Conservation (phyloP, 306 rosid genomes). For the Clitoria ternatea region DNA sequence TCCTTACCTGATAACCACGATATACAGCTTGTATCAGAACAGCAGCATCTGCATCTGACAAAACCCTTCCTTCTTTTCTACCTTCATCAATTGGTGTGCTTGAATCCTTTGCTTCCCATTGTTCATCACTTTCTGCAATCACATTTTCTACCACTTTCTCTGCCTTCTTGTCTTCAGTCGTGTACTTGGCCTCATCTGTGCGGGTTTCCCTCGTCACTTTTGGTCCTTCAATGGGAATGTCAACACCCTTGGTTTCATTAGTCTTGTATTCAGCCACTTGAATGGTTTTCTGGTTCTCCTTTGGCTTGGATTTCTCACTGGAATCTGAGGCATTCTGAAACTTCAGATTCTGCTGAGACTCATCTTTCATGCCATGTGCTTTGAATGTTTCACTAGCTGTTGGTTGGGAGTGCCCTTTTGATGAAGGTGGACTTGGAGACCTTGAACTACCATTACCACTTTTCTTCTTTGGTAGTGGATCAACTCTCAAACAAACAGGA, state of each 20-base stretch:
- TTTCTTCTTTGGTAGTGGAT: slow-evolving; percentile 60
- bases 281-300: slow-evolving; percentile 24
- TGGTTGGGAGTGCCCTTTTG: slow-evolving; percentile 17
- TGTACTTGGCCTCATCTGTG: background rate
- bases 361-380: background rate
- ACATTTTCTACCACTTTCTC: background rate
- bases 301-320: slow-evolving; percentile 11
- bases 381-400: background rate
- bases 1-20: slow-evolving; percentile 62
- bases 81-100: background rate
- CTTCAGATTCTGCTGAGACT: background rate
- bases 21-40: slow-evolving; percentile 61
- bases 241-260: slow-evolving; percentile 15
- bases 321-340: background rate
- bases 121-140: slow-evolving; percentile 1
- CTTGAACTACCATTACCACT: slow-evolving; percentile 39
- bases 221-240: background rate
- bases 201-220: background rate
- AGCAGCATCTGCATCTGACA: slow-evolving; percentile 61
- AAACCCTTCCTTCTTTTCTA: background rate
- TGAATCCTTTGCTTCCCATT: background rate
- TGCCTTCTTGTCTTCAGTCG: background rate
- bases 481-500: slow-evolving; percentile 86
- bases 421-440: slow-evolving; percentile 52
- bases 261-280: slow-evolving; percentile 13